Evolutionary conservation across 352 stramenopile species (phyloP).

Genomic region (Phytopythium cucurbitacearum): DNA sequence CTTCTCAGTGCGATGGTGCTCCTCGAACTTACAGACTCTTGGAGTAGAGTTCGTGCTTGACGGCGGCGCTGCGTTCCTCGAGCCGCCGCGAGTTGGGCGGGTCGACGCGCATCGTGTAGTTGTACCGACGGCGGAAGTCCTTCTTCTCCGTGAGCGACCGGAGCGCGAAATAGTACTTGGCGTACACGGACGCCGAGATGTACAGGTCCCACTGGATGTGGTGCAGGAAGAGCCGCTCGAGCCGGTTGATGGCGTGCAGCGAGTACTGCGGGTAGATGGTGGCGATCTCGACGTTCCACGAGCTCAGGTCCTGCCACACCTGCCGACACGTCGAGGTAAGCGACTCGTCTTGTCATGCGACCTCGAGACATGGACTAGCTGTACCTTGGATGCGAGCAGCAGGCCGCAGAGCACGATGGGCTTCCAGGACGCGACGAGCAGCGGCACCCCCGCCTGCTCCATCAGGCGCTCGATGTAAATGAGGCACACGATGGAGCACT

Average conservation of each 20-base stretch:
- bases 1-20: background rate
- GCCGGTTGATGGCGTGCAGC: conserved; percentile 95
- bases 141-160: conserved; percentile 90
- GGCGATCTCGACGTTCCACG: conserved; percentile 98
- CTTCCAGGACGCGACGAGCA: conserved; percentile 95
- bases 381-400: conserved; percentile 96
- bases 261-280: conserved; percentile 98
- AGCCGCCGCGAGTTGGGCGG: conserved; percentile 83
- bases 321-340: background rate
- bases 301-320: conserved; percentile 98
- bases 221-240: conserved; percentile 96
- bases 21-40: conserved; percentile 59
- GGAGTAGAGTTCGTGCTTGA: conserved; percentile 81
- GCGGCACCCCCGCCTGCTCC: conserved; percentile 93
- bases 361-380: conserved; percentile 3
- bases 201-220: conserved; percentile 99
- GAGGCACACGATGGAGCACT: conserved; percentile 98
- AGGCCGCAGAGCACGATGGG: conserved; percentile 97
- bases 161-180: conserved; percentile 99
- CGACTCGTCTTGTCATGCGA: conserved; percentile 8
- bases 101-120: conserved; percentile 86
- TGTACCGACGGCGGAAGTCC: conserved; percentile 88
- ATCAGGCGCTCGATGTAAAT: conserved; percentile 99
- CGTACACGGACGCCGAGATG: conserved; percentile 93
- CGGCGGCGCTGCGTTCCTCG: conserved; percentile 77